phyloP scores from a whole-genome alignment of 306 rosid species.

The Quercus rubra region DNA sequence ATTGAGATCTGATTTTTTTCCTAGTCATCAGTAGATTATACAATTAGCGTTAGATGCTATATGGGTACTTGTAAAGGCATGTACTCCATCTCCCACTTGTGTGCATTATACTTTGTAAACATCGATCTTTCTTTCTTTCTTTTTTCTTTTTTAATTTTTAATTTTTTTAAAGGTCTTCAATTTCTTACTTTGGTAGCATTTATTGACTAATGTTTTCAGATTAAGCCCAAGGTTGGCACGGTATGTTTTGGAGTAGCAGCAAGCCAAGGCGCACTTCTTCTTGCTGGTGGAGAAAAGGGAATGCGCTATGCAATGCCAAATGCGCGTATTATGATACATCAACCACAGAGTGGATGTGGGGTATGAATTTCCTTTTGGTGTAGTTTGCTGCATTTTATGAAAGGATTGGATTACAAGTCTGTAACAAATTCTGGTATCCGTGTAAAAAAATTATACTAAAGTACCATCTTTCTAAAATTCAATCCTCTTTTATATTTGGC shows the following conservation, averaged over 20 bases:
- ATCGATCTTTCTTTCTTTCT: neutral
- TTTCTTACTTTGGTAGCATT: conserved; percentile 16
- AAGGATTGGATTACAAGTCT: neutral
- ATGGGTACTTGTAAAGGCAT: neutral
- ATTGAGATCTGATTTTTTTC: neutral
- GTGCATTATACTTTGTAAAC: neutral
- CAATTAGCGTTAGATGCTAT: neutral
- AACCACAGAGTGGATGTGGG: conserved; percentile 95
- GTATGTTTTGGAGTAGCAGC: conserved; percentile 96
- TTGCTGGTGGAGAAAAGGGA: conserved; percentile 99
- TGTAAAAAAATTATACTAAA: neutral
- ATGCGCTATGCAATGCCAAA: conserved; percentile 98
- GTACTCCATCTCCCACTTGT: neutral
- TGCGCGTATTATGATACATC: conserved; percentile 93
- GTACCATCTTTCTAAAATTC: neutral
- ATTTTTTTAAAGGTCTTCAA: neutral
- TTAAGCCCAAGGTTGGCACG: conserved; percentile 96
- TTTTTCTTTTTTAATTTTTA: neutral
- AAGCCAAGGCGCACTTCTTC: conserved; percentile 96
- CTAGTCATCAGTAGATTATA: neutral
- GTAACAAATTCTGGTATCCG: neutral
- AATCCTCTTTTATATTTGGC: neutral
- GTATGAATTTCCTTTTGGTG: conserved; percentile 39
- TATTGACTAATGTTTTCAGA: conserved; percentile 46
- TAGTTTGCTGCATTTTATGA: conserved; percentile 9